Base-by-base conservation (phyloP, 768 basidiomycete genomes). In the Pleurotus pulmonarius region DNA sequence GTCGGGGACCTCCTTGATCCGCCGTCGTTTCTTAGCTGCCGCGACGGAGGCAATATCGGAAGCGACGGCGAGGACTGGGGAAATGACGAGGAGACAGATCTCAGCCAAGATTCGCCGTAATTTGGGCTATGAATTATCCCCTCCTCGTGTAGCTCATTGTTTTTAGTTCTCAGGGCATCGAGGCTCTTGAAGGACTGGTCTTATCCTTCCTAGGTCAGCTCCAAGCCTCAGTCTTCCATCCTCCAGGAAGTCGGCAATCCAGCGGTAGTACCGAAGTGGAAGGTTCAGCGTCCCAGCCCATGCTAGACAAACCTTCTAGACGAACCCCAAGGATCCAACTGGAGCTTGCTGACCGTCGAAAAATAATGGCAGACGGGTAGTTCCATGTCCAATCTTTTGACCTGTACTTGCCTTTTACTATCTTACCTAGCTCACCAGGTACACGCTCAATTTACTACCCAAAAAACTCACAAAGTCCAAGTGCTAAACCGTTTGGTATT, bases 401-500 rank as follows among this genome's bases (percentile, higher is more conserved):
- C n/a, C 1, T 41, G 46, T 37, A 39, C 22, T 3, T 49, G 2
- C 44, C 11, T 24, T 24, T 49, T 41, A 6, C n/a, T 18, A 26
- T 5, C 45, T 15, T 34, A 41, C 34, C 40, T 2, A 64, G 54
- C n/a, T 57, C 49, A 12, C 58, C 38, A 34, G 53, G 43, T 13
- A 49, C 24, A 2, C 54, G 59, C 47, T 49, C 52, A n/a, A 34
- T 60, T 7, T 49, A 13, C 41, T 60, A 46, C 55, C 63, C 63
- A 26, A 75, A 70, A 63, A 67, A 63, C 26, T 44, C 63, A 16
- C 58, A 60, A 29, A 77, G 77, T 25, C 18, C 53, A 16, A 78
- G 78, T 48, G 68, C 71, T 22, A 70, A 67, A 51, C 63, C 73
- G 5, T 64, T 80, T 40, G 78, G 79, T 75, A 57, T 56, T 69